Evolutionary conservation across 106 monocot species (phyloP).

Genomic region (Platanthera zijinensis): DNA sequence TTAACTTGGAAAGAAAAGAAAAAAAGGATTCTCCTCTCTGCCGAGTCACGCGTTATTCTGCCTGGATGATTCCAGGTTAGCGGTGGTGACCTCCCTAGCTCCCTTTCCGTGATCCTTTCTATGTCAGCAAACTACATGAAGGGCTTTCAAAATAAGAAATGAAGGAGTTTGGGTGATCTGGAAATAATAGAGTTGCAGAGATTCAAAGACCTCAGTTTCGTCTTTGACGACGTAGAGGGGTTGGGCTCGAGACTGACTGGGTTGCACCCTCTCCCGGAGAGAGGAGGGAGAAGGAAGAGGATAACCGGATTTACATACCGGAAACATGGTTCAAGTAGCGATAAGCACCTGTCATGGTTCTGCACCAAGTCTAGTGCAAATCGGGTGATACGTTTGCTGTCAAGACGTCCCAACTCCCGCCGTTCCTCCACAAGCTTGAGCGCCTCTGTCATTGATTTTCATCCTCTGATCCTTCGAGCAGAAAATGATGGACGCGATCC

Average conservation of each 20-base stretch:
- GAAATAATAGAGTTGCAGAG: slow-evolving; percentile 63
- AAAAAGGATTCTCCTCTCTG: too few species aligned
- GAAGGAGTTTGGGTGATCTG: slow-evolving; percentile 48
- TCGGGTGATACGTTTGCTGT: slow-evolving; percentile 4
- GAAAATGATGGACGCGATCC: background rate
- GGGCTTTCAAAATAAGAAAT: slow-evolving; percentile 28
- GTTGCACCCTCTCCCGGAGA: slow-evolving; percentile 26
- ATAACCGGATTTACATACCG: slow-evolving; percentile 29
- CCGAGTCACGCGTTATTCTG: too few species aligned
- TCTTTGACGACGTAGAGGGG: slow-evolving; percentile 30
- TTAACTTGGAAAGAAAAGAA: too few species aligned
- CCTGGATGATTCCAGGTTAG: too few species aligned
- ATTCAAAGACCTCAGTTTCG: slow-evolving; percentile 60
- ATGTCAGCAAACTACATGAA: background rate
- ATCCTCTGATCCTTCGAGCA: too few species aligned
- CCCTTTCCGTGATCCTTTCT: too few species aligned
- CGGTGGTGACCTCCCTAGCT: too few species aligned
- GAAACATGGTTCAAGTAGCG: slow-evolving; percentile 29
- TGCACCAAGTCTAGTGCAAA: slow-evolving; percentile 20
- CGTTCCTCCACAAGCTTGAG: too few species aligned
- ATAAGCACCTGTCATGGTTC: slow-evolving; percentile 15
- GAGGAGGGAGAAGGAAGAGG: slow-evolving; percentile 5
- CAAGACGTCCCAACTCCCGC: too few species aligned
- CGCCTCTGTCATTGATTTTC: too few species aligned
- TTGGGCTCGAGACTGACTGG: slow-evolving; percentile 18